These are phyloP conservation scores for Phytophthora cryptogea DNA, from an alignment of 352 stramenopile genomes.

Conservation along the genomic window DNA sequence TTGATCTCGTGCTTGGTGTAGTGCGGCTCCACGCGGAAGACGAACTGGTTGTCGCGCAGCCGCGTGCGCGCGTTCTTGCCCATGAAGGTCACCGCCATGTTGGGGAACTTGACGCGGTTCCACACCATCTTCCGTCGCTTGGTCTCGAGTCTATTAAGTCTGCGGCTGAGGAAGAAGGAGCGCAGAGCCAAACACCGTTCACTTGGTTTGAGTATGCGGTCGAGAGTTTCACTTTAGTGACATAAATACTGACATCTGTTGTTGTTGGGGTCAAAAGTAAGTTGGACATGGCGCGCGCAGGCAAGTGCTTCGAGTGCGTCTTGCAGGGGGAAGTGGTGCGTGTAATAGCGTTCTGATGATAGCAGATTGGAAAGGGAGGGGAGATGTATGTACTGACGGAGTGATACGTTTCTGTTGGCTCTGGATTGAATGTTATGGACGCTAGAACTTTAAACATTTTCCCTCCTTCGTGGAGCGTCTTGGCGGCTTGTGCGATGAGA, in stretches of 20 bases:
- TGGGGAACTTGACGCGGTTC: conserved; percentile 86
- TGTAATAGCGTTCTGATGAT: background rate
- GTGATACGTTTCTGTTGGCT: background rate
- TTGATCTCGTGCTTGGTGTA: conserved; percentile 99
- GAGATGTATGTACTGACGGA: background rate
- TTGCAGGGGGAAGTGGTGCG: conserved; percentile 82
- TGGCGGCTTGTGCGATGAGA: conserved; percentile 74
- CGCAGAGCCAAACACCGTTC: background rate
- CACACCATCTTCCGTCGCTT: conserved; percentile 67
- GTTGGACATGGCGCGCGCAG: conserved; percentile 55
- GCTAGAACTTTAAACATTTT: conserved; percentile 83
- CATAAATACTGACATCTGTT: background rate
- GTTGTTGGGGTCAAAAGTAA: background rate
- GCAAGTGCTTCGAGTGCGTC: conserved; percentile 85
- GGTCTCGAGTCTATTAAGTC: background rate
- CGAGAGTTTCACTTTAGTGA: background rate
- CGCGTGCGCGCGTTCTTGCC: conserved; percentile 81
- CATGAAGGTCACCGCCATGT: conserved; percentile 90
- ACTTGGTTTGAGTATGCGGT: background rate
- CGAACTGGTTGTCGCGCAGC: conserved; percentile 82
- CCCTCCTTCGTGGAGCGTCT: conserved; percentile 83
- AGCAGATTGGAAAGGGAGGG: background rate
- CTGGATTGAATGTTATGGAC: background rate
- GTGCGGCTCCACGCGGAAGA: conserved; percentile 94
- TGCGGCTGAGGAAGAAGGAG: conserved; percentile 9